Base-by-base conservation (phyloP, 192 early-diverging fungal genomes). In the Dissophora ornata region DNA sequence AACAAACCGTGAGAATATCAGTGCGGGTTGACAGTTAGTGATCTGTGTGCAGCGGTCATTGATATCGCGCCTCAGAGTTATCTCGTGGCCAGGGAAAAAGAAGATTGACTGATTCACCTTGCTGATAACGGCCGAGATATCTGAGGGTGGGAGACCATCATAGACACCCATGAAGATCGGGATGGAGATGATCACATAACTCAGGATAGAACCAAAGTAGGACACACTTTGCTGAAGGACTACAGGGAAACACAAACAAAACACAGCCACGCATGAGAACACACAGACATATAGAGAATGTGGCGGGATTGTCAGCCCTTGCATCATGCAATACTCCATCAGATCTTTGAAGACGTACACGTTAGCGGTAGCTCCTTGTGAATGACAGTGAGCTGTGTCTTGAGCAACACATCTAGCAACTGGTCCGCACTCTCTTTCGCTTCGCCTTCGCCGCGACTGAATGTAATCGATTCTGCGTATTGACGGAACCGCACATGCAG, bases 131-230 rank as follows among this genome's bases (percentile, higher is more conserved):
- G 84, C 86, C 68, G 90, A 87, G 21, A 97, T 68, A 57, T 95
- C 90, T 3, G 86, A 79, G 8, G 87, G 83, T 16, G 87, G 82
- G 26, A 85, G 79, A 61, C 81, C 87, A 60, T 94, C 92, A 77
- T 95, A 97, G 18, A 54, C 56, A n/a, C 94, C 94, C 46, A 79
- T 59, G 60, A 97, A 92, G 24, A 97, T 90, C 16, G 93, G 94
- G 21, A 95, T 86, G 0, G 90, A 90, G 34, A 97, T 88, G 18
- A 94, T 86, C 3, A 92, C 79, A 63, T 95, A 97, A 45, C 90
- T 91, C 12, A 95, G 70, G 4, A 95, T 89, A 0, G 92, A 87
- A 5, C 93, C 93, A 81, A 91, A 79, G 55, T 97, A 97, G 21
- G 87, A 78, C 33, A 92, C 87, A 45, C 84, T 79, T 32, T 89